Base-by-base conservation (phyloP, 176 grass and related monocot genomes). In the Cocos nucifera region DNA sequence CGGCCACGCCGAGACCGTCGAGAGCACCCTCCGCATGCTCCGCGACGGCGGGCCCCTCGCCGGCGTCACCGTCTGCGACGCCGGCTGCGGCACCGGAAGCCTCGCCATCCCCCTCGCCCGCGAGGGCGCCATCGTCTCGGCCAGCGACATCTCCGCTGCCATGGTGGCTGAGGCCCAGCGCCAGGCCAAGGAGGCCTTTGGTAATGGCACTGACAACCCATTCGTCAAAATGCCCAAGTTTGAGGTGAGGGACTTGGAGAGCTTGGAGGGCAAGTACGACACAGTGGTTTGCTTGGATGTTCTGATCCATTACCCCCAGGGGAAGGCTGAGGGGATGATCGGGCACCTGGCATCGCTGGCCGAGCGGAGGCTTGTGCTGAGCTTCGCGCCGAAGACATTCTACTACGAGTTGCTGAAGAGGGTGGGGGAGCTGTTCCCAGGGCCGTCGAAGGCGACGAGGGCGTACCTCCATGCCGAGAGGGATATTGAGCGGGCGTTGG, bases 201-300 rank as follows among this genome's bases (percentile, higher is more conserved):
- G 7, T 6, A 35, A 35, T 10, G 32, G 10, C 6, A 49, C 64
- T 5, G 4, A 32, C 7, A 19, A 29, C 53, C 10, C 68, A 8
- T 3, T 57, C 17, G 84, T 82, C 73, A 73, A 61, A 18, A 85
- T 92, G 73, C 87, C 87, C 17, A 74, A 71, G 69, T 92, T 92
- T 58, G 81, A 91, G 57, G 93, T 81, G 2, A 77, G 70, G 1
- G 92, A 91, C 52, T 72, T 88, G 12, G 84, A 97, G 76, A 80
- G 73, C 59, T 58, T 91, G 1, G 65, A 77, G 2, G 87, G 87
- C 0, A 56, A 27, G 35, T 91, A 75, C 63, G 78, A 92, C 81
- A 77, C 83, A 4, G 93, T 97, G 35, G 76, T 97, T 56, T 97
- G 93, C 70, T 80, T 97, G 7, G 93, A 97, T 67, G 87, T 97